These are phyloP conservation scores for Phycomyces blakesleeanus DNA, from an alignment of 192 early-diverging fungal genomes.

Conservation along the genomic window DNA sequence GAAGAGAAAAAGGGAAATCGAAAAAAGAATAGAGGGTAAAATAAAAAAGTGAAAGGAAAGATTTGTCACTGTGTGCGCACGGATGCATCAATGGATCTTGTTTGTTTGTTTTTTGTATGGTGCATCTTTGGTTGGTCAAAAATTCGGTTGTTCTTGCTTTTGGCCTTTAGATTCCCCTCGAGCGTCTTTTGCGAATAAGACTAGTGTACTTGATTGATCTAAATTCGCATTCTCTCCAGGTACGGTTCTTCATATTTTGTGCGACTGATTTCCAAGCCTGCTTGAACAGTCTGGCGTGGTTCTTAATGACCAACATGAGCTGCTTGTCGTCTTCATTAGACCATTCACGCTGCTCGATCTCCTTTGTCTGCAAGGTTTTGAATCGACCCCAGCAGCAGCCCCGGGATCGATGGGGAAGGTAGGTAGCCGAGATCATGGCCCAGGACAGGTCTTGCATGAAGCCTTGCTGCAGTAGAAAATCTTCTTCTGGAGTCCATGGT, in stretches of 20 bases:
- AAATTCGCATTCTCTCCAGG: constrained; percentile 23
- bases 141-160: no score
- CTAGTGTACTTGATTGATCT: neutral
- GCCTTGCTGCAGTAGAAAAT: constrained; percentile 21
- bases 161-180: no score
- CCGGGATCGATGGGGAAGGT: constrained; percentile 25
- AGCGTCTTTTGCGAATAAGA: no score
- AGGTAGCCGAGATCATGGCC: constrained; percentile 22
- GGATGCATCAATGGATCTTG: no score
- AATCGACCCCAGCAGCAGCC: constrained; percentile 31
- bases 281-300: constrained; percentile 21
- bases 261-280: constrained; percentile 27
- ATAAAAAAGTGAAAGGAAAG: no score
- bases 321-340: constrained; percentile 14
- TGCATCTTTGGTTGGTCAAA: no score
- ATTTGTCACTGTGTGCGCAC: no score
- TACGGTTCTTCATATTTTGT: constrained; percentile 13
- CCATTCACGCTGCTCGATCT: constrained; percentile 21
- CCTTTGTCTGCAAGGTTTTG: constrained; percentile 24
- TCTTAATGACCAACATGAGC: constrained; percentile 16
- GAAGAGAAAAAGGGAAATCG: no score
- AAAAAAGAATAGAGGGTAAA: no score
- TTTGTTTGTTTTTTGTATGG: no score
- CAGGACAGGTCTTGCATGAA: constrained; percentile 25
- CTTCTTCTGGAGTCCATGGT: constrained; percentile 28